Conservation (phyloP, 139 green algal genomes). For the Raphidocelis subcapitata region DNA sequence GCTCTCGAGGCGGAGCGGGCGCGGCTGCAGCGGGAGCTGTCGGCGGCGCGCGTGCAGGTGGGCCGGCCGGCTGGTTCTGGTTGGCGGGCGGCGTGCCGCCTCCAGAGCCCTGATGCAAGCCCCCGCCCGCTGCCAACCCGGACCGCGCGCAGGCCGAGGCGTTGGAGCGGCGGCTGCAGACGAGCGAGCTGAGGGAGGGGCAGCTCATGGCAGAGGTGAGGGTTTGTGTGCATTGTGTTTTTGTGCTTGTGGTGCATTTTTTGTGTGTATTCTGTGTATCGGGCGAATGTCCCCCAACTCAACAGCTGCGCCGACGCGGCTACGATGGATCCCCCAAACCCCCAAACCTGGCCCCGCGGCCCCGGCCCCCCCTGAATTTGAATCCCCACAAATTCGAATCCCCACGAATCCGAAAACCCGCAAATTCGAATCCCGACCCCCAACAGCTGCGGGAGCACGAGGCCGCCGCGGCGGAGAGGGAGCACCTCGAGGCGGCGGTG, state of each 20-base stretch:
- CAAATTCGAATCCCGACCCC: no score
- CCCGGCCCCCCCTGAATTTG: no score
- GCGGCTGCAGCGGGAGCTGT: slow-evolving; percentile 16
- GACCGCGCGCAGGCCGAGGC: not conserved
- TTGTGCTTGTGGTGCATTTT: no score
- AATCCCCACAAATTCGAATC: no score
- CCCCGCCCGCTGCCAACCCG: no score
- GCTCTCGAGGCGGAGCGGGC: not conserved
- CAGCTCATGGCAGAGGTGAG: slow-evolving; percentile 27
- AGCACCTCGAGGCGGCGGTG: slow-evolving; percentile 17
- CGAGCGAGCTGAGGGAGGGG: slow-evolving; percentile 32
- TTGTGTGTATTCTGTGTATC: no score
- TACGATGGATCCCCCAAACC: no score
- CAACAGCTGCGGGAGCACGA: slow-evolving; percentile 47
- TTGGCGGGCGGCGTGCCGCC: not conserved
- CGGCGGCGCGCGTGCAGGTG: slow-evolving; percentile 14
- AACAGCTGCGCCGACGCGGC: no score
- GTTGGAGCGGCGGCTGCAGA: slow-evolving; percentile 19
- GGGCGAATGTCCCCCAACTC: no score
- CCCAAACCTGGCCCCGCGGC: no score
- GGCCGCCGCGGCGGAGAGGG: slow-evolving; percentile 18
- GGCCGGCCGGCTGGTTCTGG: not conserved
- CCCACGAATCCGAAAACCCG: no score
- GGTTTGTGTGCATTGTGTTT: not conserved
- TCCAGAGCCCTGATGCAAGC: not conserved